Evolutionary conservation across 2,329 filamentous ascomycete genomes (phyloP), one percentile per base, ranked within the genome.

Genomic region (Ceratocystis variospora): DNA sequence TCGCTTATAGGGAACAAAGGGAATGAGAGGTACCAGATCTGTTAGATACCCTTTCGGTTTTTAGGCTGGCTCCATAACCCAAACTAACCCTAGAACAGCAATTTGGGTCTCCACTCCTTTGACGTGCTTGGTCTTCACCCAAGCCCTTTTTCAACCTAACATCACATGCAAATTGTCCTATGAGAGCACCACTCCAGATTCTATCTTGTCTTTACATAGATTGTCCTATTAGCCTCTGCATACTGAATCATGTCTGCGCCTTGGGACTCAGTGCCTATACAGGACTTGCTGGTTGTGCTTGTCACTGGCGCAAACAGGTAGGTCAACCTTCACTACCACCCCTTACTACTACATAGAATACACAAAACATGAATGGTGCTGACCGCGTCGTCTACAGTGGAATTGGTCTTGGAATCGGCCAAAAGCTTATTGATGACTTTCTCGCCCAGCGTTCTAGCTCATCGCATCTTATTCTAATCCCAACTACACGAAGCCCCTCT

Each of bases 341-440:
- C 61, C 17, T 33, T 37, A 12, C 33, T 62, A 53, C 44, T 57
- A 22, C 25, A 45, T 44, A 28, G 48, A 63, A 62, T 31, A 31
- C 22, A 31, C 22, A 12, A 17, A 19, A 7, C 57, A 15, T 57
- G 63, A 53, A 53, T 5, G 2, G 48, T 53, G 15, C 55, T 31
- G 22, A 41, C 17, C 55, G 44, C 57, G 37, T 53, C n/a, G 12
- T 31, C 19, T 59, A 4, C 75, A 96, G 93, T 74, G 93, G 93
- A 68, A 85, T 96, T 57, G 93, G 93, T 57, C 88, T 93, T 71
- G 87, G 87, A 66, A 91, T 89, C 70, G 89, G 88, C 74, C 85
- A 88, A 72, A 89, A 90, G 68, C 81, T 96, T 66, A 93, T 96
- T 71, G 90, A 96, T 78, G 89, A 96, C 72, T 96, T 96, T 78